Percentiles rank a stretch among this genome's conserved stretches.
These are phyloP conservation scores for Colletotrichum tamarilloi DNA, from an alignment of 2,329 filamentous ascomycete genomes.

Conservation along the genomic window DNA sequence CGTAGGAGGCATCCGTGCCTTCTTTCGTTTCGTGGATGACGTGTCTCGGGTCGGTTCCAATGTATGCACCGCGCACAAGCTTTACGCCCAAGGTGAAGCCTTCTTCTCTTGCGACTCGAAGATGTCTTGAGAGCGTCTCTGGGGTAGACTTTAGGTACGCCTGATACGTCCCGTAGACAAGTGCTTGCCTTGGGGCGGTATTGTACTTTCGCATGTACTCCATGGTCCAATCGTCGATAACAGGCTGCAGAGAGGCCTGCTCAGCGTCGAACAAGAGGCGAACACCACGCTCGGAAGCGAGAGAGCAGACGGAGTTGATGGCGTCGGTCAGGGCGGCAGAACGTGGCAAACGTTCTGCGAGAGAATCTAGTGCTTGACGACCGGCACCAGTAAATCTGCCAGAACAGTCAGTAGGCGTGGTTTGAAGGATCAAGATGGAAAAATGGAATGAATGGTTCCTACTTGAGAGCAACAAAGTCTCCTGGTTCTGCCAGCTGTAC, in stretches of 20 bases:
- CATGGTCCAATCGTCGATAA: constrained; percentile 85
- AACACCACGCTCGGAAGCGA: constrained; percentile 76
- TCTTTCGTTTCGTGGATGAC: constrained; percentile 79
- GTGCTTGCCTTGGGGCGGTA: constrained; percentile 66
- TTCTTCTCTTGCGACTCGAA: constrained; percentile 66
- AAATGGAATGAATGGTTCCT: constrained; percentile 38
- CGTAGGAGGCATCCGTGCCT: constrained; percentile 78
- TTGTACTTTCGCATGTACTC: constrained; percentile 84
- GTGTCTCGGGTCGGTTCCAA: constrained; percentile 75
- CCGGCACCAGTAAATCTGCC: constrained; percentile 84
- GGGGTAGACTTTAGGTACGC: constrained; percentile 77
- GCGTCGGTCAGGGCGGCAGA: constrained; percentile 73
- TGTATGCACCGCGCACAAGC: constrained; percentile 80
- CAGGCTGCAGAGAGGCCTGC: constrained; percentile 80
- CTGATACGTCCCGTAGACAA: constrained; percentile 86
- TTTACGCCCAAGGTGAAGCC: constrained; percentile 79
- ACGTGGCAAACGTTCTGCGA: constrained; percentile 72
- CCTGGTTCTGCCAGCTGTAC: constrained; percentile 74
- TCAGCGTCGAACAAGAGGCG: constrained; percentile 88
- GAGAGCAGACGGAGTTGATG: constrained; percentile 79
- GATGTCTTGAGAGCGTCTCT: constrained; percentile 66
- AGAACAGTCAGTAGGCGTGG: neutral
- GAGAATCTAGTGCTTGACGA: constrained; percentile 73
- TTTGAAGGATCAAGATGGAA: neutral
- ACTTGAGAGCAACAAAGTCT: constrained; percentile 76